Evolutionary conservation across 257 asterid species (phyloP), one percentile per base, ranked within the genome.

Genomic region (Mentha longifolia): DNA sequence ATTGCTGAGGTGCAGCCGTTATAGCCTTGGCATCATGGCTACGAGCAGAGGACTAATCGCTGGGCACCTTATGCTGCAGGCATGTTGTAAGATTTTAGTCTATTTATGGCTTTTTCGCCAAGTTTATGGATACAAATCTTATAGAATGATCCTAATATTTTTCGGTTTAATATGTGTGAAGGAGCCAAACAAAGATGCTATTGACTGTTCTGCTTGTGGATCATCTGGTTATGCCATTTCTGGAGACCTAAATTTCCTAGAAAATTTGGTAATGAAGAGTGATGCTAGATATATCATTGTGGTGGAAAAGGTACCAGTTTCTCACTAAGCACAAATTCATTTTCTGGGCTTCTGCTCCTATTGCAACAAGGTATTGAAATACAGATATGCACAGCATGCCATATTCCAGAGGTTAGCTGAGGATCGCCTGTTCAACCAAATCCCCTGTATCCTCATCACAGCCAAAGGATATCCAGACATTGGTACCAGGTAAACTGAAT

Each of bases 391-490:
- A 67, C 86, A 94, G 99, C 99, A 94, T 82, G 99, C 99, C 22
- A 80, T 91, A 78, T 91, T 94, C 86, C 99, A 94, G 81, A 85
- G 99, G 76, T 83, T 91, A 33, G 90, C 92, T n/a, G 97, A 94
- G 82, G 97, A 94, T 83, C 76, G 86, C 4, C 30, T 91, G 11
- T 91, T 91, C 90, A 88, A 88, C 73, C 95, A 77, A 67, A 89
- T 89, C 35, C 99, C 99, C 1, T 80, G 95, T 74, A 91, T 94
- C 80, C 82, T 94, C 78, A 85, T 94, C 67, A 94, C 97, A 10
- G 99, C 97, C 65, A 94, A 88, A 84, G 99, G 99, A 43, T 94
- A 87, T 73, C 99, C 97, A 61, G 99, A 91, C 74, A 94, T 94
- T 56, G 95, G 92, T 61, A 94, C 99, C 45, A 89, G 99, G 98